Percentiles rank a stretch among this genome's conserved stretches.
Conservation (phyloP, 257 asterid species). For the Orobanche coerulescens region DNA sequence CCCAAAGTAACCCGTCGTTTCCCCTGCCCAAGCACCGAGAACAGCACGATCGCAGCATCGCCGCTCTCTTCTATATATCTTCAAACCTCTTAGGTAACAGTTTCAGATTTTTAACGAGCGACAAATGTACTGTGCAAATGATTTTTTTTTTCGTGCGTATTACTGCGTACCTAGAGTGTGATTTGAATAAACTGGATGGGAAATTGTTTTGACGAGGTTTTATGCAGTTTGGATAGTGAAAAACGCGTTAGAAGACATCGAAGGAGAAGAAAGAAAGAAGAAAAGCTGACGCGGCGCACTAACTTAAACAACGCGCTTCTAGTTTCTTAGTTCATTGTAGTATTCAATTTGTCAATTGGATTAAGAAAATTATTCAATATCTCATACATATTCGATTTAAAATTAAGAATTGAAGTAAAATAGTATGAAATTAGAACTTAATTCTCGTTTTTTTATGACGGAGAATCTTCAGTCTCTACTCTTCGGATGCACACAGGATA, state of each 20-base stretch:
- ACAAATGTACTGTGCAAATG: background rate
- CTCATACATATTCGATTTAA: too few species aligned
- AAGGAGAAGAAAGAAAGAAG: background rate
- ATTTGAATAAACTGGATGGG: background rate
- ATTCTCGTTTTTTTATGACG: too few species aligned
- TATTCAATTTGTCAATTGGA: too few species aligned
- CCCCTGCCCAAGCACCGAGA: conserved; percentile 51
- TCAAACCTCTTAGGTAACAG: background rate
- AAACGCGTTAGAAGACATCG: conserved; percentile 22
- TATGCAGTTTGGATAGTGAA: conserved; percentile 11
- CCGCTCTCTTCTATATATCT: background rate
- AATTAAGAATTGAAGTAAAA: too few species aligned
- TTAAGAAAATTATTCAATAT: too few species aligned
- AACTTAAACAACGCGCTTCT: conserved; percentile 28
- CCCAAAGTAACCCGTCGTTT: conserved; percentile 75
- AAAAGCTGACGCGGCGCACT: conserved; percentile 25
- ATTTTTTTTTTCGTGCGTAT: background rate
- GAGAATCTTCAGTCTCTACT: too few species aligned
- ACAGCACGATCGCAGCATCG: conserved; percentile 66
- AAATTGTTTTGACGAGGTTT: conserved; percentile 23
- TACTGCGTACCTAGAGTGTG: background rate
- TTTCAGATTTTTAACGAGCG: background rate
- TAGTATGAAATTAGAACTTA: too few species aligned
- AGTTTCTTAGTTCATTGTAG: too few species aligned
- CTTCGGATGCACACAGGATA: too few species aligned